Percentiles rank a stretch among this genome's conserved stretches.
Evolutionary conservation across 2,329 filamentous ascomycete genomes (phyloP).

Genomic region (Neofusicoccum kwambonambiense): DNA sequence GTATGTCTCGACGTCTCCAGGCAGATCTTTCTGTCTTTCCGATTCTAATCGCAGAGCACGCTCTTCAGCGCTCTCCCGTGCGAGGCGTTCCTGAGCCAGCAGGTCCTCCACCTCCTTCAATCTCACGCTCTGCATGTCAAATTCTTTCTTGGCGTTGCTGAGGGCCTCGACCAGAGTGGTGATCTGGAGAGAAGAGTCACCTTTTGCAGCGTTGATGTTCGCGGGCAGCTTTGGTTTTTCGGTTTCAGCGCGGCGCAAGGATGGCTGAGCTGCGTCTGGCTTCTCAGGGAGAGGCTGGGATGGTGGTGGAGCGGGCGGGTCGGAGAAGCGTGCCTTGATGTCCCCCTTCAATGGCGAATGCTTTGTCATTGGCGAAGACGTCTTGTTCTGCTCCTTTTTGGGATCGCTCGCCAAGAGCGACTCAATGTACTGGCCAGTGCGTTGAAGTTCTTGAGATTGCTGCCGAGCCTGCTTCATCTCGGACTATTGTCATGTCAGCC

Average conservation of each 20-base stretch:
- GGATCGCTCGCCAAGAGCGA: slow-evolving; percentile 71
- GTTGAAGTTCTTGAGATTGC: slow-evolving; percentile 79
- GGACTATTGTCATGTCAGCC: slow-evolving; percentile 52
- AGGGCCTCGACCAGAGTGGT: slow-evolving; percentile 81
- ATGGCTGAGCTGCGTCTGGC: slow-evolving; percentile 66
- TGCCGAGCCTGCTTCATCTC: slow-evolving; percentile 89
- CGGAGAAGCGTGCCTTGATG: slow-evolving; percentile 80
- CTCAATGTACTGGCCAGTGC: slow-evolving; percentile 79
- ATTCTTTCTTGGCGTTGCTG: slow-evolving; percentile 78
- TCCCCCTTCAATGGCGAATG: slow-evolving; percentile 61
- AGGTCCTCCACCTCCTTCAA: slow-evolving; percentile 79
- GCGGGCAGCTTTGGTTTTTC: slow-evolving; percentile 63
- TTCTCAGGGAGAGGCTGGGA: slow-evolving; percentile 93
- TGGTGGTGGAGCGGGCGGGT: slow-evolving; percentile 88
- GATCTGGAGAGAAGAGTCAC: slow-evolving; percentile 69
- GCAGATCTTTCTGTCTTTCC: slow-evolving; percentile 49
- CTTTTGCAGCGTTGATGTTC: slow-evolving; percentile 39
- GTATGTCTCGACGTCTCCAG: slow-evolving; percentile 21
- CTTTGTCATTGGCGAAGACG: slow-evolving; percentile 42
- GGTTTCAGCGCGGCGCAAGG: slow-evolving; percentile 72
- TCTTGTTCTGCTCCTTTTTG: slow-evolving; percentile 51
- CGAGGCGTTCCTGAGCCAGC: slow-evolving; percentile 75
- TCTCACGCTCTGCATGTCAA: slow-evolving; percentile 76
- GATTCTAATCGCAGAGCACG: slow-evolving; percentile 69
- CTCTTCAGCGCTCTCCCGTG: slow-evolving; percentile 81